Evolutionary conservation across 352 stramenopile genomes (phyloP).

Genomic region (Phytopythium vexans): DNA sequence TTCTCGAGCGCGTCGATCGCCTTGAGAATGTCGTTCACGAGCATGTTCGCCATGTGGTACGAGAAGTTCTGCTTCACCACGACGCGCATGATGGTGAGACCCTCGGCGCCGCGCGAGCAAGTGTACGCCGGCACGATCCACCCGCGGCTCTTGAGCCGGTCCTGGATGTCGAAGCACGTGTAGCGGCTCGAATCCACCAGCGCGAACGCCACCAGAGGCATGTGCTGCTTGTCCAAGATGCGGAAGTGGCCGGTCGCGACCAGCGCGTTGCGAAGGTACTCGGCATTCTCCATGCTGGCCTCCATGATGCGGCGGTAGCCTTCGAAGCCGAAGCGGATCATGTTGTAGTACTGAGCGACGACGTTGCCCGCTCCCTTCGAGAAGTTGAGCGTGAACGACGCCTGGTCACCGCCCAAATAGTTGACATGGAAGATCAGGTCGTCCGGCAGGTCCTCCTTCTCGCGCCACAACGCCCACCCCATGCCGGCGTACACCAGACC

Average conservation of each 20-base stretch:
- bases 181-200: constrained; percentile 81
- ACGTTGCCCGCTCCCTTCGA: constrained; percentile 89
- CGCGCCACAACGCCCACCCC: constrained; percentile 91
- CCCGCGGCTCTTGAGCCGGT: constrained; percentile 81
- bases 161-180: constrained; percentile 89
- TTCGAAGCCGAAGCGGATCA: constrained; percentile 88
- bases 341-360: constrained; percentile 92
- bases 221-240: constrained; percentile 89
- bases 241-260: constrained; percentile 82
- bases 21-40: constrained; percentile 84
- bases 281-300: constrained; percentile 86
- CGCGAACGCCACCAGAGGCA: constrained; percentile 87
- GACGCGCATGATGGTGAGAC: constrained; percentile 87
- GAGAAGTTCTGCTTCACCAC: constrained; percentile 91
- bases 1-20: constrained; percentile 79
- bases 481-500: constrained; percentile 92
- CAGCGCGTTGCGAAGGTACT: constrained; percentile 70
- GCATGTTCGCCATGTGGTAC: constrained; percentile 86
- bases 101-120: constrained; percentile 78
- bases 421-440: constrained; percentile 91
- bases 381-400: constrained; percentile 94
- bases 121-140: constrained; percentile 92
- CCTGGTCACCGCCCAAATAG: constrained; percentile 89
- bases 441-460: constrained; percentile 71
- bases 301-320: constrained; percentile 89